A percentile compares a stretch with the other conserved stretches of the same genome.
phyloP scores from a whole-genome alignment of 2,329 filamentous ascomycete genomes.

The Elsinoe perseae region DNA sequence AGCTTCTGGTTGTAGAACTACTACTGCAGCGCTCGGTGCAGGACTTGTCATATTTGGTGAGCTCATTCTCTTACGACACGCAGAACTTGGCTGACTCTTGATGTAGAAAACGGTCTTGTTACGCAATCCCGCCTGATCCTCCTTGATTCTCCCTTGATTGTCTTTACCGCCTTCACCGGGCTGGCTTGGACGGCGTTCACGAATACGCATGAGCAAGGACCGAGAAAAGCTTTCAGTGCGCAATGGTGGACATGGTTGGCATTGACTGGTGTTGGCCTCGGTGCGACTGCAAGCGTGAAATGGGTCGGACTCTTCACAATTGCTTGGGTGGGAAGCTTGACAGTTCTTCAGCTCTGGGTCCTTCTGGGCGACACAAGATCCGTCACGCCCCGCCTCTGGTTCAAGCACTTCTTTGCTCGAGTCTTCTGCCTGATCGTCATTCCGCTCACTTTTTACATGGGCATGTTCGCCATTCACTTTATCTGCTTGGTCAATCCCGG shows the following conservation, averaged over 20 bases:
- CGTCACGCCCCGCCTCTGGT: constrained; percentile 81
- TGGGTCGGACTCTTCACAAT: constrained; percentile 99
- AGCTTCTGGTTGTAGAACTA: constrained; percentile 78
- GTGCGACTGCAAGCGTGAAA: constrained; percentile 90
- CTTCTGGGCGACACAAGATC: constrained; percentile 81
- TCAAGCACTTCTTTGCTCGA: constrained; percentile 90
- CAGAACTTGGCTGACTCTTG: constrained; percentile 9
- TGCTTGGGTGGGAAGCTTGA: constrained; percentile 91
- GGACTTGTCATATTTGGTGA: constrained; percentile 83
- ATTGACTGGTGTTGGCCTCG: constrained; percentile 77
- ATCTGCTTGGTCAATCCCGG: constrained; percentile 86
- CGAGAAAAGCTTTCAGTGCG: constrained; percentile 74
- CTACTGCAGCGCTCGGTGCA: constrained; percentile 74
- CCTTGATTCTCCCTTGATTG: constrained; percentile 87
- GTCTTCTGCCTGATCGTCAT: constrained; percentile 87
- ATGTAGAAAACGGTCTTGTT: constrained; percentile 80
- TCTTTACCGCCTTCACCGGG: constrained; percentile 85
- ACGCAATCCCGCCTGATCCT: constrained; percentile 94
- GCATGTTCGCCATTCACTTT: constrained; percentile 97
- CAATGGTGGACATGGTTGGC: constrained; percentile 98
- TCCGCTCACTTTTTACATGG: constrained; percentile 83
- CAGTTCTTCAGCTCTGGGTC: constrained; percentile 87
- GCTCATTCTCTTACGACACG: constrained; percentile 18
- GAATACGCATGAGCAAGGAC: constrained; percentile 93
- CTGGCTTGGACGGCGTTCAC: constrained; percentile 87